Percentiles rank a stretch among this genome's conserved stretches.
Evolutionary conservation across 345 rosid species (phyloP).

Genomic region (Salix exigua): DNA sequence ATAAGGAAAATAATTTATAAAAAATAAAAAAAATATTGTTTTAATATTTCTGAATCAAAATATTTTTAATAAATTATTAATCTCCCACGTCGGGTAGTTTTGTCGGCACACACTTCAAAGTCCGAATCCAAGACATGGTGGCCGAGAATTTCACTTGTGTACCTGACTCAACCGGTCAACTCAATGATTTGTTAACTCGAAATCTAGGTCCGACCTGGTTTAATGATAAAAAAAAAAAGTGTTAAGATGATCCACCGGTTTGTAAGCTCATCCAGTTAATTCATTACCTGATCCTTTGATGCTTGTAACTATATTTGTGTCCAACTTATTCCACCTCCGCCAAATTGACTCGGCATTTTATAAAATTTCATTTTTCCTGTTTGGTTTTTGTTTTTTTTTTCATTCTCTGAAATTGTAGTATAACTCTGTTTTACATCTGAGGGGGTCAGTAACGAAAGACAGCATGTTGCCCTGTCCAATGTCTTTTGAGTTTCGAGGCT

Average conservation of each 20-base stretch:
- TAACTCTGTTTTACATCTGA: neutral
- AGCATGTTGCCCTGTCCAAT: neutral
- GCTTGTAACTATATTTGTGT: neutral
- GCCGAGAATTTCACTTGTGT: neutral
- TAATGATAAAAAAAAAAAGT: too few relatives aligned
- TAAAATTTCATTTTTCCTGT: neutral
- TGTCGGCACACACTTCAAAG: neutral
- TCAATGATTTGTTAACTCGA: too few relatives aligned
- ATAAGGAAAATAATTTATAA: too few relatives aligned
- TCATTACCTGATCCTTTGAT: too few relatives aligned
- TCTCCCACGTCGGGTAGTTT: neutral
- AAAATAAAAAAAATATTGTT: too few relatives aligned
- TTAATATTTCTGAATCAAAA: too few relatives aligned
- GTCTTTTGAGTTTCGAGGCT: neutral
- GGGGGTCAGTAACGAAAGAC: neutral
- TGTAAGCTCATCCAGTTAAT: too few relatives aligned
- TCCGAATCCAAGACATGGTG: neutral
- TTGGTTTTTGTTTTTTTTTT: neutral
- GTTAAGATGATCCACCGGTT: too few relatives aligned
- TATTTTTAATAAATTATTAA: too few relatives aligned
- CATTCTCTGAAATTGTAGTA: neutral
- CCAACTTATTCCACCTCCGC: neutral
- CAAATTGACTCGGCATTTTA: neutral
- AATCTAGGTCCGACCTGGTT: too few relatives aligned
- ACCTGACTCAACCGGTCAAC: too few relatives aligned